Evolutionary conservation across 2,329 filamentous ascomycete species (phyloP), one percentile per base, ranked within the genome.

Genomic region (Xylariaceae sp.): DNA sequence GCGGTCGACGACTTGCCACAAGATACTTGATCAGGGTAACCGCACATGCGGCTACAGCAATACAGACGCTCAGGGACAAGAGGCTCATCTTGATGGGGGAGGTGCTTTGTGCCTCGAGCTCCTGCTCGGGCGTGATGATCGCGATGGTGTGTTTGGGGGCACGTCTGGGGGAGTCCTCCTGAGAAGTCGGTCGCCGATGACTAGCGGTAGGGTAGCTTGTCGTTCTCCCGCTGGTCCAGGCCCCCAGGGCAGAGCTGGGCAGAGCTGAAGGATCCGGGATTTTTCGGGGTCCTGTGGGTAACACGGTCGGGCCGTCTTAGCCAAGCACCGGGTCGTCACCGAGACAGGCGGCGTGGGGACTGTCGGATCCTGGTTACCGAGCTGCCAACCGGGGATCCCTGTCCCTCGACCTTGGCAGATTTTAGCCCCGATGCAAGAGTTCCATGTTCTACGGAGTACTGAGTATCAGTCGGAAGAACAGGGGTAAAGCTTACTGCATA

Each of bases 1-100:
- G 13, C 17, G 36, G 36, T 11, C 36, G 36, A 11, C 26, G 19
- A 25, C 36, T 38, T 21, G 31, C 26, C 5, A 33, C 24, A 30
- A 10, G 34, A 29, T 26, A 24, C 4, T 23, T 23, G 21, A 23
- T 8, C 21, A 23, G 12, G 8, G 12, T 23, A 12, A 23, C 21
- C 12, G 21, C 21, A 23, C 21, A 23, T 23, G n/a, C n/a, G n/a
- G 21, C 21, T 12, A 23, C 21, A 23, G 21, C 21, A 23, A 23
- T 12, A 12, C 21, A 8, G 12, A 8, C 8, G 12, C 12, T 23
- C 21, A 23, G 8, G 21, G 12, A 12, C 21, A 23, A 8, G 21
- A 23, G 21, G 12, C 21, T 23, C 21, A 23, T 23, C 8, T 8
- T 23, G 21, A 23, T 23, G 12, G 21, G 8, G 12, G 21, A 12